Conservation (phyloP, 768 basidiomycete species). For the Butyriboletus loyo region DNA sequence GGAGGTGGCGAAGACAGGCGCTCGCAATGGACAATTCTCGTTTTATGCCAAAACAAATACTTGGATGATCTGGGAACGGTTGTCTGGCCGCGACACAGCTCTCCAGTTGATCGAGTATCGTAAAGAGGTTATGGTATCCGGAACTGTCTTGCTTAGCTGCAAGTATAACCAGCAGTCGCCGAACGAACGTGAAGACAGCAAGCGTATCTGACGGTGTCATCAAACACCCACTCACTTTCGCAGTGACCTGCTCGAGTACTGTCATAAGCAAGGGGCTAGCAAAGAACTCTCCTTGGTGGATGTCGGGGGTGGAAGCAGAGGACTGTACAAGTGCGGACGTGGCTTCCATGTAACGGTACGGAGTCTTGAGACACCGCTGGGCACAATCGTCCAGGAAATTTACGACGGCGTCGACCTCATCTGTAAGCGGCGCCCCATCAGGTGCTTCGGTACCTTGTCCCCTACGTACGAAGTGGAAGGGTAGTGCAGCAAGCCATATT, state of each 20-base stretch:
- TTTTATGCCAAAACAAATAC: constrained; percentile 38
- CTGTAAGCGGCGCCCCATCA: constrained; percentile 50
- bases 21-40: constrained; percentile 45
- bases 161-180: constrained; percentile 61
- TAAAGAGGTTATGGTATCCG: constrained; percentile 32
- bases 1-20: constrained; percentile 34
- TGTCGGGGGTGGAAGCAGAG: neutral
- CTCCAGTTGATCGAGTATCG: constrained; percentile 37
- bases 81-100: constrained; percentile 26
- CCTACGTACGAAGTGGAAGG: constrained; percentile 37
- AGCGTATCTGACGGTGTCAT: constrained; percentile 60
- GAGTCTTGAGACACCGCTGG: constrained; percentile 75
- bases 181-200: constrained; percentile 58
- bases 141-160: constrained; percentile 51
- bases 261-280: constrained; percentile 81
- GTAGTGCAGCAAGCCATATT: constrained; percentile 72
- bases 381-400: constrained; percentile 84
- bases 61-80: constrained; percentile 34
- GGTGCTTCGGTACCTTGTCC: constrained; percentile 40
- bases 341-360: constrained; percentile 84
- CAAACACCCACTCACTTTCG: constrained; percentile 57
- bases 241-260: constrained; percentile 70
- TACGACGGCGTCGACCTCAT: constrained; percentile 56
- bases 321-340: constrained; percentile 37
- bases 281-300: constrained; percentile 29